These are phyloP conservation scores for Penicillium cinerascens DNA, from an alignment of 495 filamentous ascomycete species.

Conservation along the genomic window DNA sequence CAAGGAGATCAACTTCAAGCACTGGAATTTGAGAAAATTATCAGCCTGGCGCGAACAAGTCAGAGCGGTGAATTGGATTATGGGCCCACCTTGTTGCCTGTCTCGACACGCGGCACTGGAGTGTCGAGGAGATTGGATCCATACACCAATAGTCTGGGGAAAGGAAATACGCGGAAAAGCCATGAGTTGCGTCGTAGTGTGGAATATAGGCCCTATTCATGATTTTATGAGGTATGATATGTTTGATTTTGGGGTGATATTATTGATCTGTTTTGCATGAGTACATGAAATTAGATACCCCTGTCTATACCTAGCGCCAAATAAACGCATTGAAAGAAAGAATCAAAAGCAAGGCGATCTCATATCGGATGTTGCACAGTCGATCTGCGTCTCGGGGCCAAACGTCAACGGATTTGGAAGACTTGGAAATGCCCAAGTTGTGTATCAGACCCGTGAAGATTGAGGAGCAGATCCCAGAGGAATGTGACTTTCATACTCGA, in stretches of 20 bases:
- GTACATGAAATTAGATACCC: slow-evolving; percentile 7
- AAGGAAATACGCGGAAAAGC: slow-evolving; percentile 14
- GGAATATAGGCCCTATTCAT: slow-evolving; percentile 18
- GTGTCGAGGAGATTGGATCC: slow-evolving; percentile 5
- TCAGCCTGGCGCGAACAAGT: slow-evolving; percentile 26
- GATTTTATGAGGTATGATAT: slow-evolving; percentile 18
- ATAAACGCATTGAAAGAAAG: neutral
- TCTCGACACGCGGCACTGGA: slow-evolving; percentile 30
- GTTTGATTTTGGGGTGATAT: slow-evolving; percentile 1
- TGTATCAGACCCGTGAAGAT: no score
- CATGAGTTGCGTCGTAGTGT: slow-evolving; percentile 17
- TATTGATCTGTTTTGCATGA: no score
- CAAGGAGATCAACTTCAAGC: slow-evolving; percentile 3
- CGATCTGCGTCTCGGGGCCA: no score
- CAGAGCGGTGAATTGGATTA: slow-evolving; percentile 32
- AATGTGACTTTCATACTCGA: no score
- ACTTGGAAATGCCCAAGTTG: no score
- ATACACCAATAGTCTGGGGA: slow-evolving; percentile 10
- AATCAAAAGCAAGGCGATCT: neutral
- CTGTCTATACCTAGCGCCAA: slow-evolving; percentile 1
- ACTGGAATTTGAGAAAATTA: slow-evolving; percentile 32
- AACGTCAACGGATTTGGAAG: no score
- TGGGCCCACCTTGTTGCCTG: slow-evolving; percentile 29
- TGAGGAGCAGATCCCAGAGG: no score
- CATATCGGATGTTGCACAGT: neutral